Conservation (phyloP, 768 basidiomycete species). For the Sarcodon aspratus region DNA sequence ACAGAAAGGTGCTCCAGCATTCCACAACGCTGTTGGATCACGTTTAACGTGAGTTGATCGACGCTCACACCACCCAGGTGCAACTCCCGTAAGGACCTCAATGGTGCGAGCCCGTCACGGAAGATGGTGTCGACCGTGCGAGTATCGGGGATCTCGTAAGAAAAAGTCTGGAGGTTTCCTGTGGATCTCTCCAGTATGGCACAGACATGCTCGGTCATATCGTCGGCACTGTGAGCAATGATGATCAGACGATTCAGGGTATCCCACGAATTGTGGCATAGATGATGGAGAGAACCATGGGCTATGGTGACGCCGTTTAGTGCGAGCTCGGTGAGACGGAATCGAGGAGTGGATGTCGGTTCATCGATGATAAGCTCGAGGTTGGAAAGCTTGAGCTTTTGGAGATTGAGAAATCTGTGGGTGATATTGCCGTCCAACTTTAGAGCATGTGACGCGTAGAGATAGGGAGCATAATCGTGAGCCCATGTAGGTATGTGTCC, state of each 20-base stretch:
- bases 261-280: slow-evolving; percentile 22
- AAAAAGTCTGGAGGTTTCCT: slow-evolving; percentile 25
- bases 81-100: slow-evolving; percentile 25
- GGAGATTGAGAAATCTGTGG: slow-evolving; percentile 32
- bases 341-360: slow-evolving; percentile 20
- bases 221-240: slow-evolving; percentile 19
- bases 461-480: slow-evolving; percentile 10
- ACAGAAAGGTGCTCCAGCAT: too few relatives aligned
- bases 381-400: slow-evolving; percentile 28
- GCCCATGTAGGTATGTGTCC: slow-evolving; percentile 21
- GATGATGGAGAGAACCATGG: slow-evolving; percentile 27
- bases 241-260: slow-evolving; percentile 26
- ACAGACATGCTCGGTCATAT: slow-evolving; percentile 29
- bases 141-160: slow-evolving; percentile 27
- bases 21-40: too few relatives aligned
- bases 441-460: slow-evolving; percentile 23
- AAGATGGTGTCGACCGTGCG: slow-evolving; percentile 19
- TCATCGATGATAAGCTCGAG: slow-evolving; percentile 31
- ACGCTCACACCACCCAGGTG: slow-evolving; percentile 29
- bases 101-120: slow-evolving; percentile 14
- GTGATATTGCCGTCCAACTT: slow-evolving; percentile 44
- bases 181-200: slow-evolving; percentile 27
- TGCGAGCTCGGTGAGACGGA: slow-evolving; percentile 25
- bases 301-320: slow-evolving; percentile 33
- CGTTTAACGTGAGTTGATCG: slow-evolving; percentile 9